Evolutionary conservation across 257 asterid species (phyloP).

Genomic region (Echites panduratus): DNA sequence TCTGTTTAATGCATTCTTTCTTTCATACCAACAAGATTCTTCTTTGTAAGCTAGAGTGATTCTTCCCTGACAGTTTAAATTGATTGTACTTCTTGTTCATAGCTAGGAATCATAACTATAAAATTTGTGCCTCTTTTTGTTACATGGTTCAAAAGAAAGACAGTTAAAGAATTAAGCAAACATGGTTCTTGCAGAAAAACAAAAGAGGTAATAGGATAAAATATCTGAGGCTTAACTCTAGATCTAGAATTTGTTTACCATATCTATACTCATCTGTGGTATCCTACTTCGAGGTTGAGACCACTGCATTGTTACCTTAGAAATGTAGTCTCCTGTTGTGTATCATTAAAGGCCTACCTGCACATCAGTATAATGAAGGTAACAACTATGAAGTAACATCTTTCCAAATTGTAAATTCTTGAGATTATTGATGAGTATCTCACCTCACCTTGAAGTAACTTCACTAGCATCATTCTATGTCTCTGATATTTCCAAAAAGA

Average conservation of each 20-base stretch:
- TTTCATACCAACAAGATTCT: background rate
- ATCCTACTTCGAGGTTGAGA: background rate
- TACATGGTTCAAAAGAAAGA: background rate
- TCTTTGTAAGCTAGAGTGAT: background rate
- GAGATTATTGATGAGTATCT: background rate
- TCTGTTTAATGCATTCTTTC: background rate
- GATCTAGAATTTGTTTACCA: too few relatives aligned
- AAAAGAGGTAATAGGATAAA: background rate
- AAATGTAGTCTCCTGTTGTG: background rate
- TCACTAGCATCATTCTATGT: background rate
- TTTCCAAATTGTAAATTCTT: background rate
- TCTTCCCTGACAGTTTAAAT: background rate
- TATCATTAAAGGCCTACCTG: background rate
- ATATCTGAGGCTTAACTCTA: background rate
- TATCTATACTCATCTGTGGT: background rate
- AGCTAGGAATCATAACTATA: too few relatives aligned
- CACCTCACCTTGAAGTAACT: background rate
- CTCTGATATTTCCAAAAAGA: background rate
- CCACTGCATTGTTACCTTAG: background rate
- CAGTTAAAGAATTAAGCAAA: background rate
- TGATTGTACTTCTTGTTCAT: background rate
- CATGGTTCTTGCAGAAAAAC: background rate
- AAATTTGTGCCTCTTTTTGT: background rate
- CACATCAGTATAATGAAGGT: background rate
- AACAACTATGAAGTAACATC: too few relatives aligned